phyloP scores from a whole-genome alignment of 1,139 yeast species.

The Blastobotrys buckinghamii region DNA sequence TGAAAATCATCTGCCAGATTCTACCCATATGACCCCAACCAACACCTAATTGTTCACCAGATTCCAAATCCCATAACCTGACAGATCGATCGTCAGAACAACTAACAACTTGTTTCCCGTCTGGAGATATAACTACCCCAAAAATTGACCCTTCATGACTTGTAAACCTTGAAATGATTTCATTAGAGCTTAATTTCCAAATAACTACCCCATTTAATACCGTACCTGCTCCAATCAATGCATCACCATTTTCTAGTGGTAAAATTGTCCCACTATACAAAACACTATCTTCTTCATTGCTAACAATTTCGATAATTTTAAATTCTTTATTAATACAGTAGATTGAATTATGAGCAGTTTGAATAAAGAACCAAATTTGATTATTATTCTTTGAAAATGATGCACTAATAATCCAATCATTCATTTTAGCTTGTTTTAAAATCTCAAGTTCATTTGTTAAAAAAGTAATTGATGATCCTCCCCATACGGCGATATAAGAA shows the following conservation, averaged over 20 bases:
- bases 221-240: constrained; percentile 78
- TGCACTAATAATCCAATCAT: constrained; percentile 73
- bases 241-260: constrained; percentile 38
- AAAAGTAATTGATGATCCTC: constrained; percentile 64
- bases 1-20: constrained; percentile 76
- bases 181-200: constrained; percentile 47
- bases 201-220: constrained; percentile 82
- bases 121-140: constrained; percentile 58
- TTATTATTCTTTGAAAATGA: constrained; percentile 42
- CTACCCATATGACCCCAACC: constrained; percentile 98
- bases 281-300: constrained; percentile 71
- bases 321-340: constrained; percentile 38
- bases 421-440: constrained; percentile 39
- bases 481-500: constrained; percentile 49
- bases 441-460: constrained; percentile 31
- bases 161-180: constrained; percentile 49
- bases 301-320: constrained; percentile 38
- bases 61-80: constrained; percentile 57
- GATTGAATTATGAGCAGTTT: constrained; percentile 80
- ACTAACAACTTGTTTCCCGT: constrained; percentile 55
- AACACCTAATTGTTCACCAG: constrained; percentile 55
- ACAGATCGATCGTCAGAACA: constrained; percentile 95
- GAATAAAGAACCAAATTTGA: constrained; percentile 37
- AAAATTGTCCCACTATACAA: constrained; percentile 79
- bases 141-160: constrained; percentile 92